These are phyloP conservation scores for Macrophomina phaseolina DNA, from an alignment of 2,329 filamentous ascomycete genomes.

Conservation along the genomic window DNA sequence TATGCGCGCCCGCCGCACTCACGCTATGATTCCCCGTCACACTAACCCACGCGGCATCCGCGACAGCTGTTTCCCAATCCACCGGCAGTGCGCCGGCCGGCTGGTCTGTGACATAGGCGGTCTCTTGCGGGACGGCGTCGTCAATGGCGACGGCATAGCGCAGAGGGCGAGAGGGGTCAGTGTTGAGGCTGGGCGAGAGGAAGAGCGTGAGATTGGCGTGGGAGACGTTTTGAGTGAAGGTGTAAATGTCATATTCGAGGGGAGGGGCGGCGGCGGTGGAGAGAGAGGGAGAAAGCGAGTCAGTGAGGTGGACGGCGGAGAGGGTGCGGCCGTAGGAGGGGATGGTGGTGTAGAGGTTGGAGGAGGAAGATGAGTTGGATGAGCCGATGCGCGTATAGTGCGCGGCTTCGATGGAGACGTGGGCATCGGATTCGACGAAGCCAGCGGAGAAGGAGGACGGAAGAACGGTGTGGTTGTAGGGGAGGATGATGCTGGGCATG, in stretches of 20 bases:
- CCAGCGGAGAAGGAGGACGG: constrained; percentile 41
- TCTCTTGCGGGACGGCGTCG: constrained; percentile 40
- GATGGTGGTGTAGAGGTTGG: constrained; percentile 38
- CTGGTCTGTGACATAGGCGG: constrained; percentile 51
- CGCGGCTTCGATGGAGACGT: constrained; percentile 45
- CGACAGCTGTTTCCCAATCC: constrained; percentile 57
- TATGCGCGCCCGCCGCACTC: constrained; percentile 46
- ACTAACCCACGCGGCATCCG: constrained; percentile 58
- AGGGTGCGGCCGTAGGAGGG: constrained; percentile 45
- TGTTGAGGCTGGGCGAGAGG: constrained; percentile 55
- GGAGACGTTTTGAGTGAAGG: constrained; percentile 39
- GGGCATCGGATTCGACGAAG: constrained; percentile 43
- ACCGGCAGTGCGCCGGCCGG: constrained; percentile 51
- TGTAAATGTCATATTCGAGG: constrained; percentile 47
- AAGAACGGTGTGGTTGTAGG: constrained; percentile 42
- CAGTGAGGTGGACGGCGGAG: constrained; percentile 42
- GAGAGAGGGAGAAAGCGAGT: constrained; percentile 37
- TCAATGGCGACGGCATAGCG: constrained; percentile 56
- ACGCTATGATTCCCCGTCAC: constrained; percentile 46
- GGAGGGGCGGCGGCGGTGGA: constrained; percentile 37
- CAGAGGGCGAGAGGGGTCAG: constrained; percentile 56
- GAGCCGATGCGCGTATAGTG: constrained; percentile 43
- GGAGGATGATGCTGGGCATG: constrained; percentile 39
- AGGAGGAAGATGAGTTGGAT: constrained; percentile 33
- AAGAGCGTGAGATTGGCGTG: constrained; percentile 46